Evolutionary conservation across 2,329 filamentous ascomycete genomes (phyloP), one percentile per base, ranked within the genome.

Genomic region (Aureobasidium melanogenum): DNA sequence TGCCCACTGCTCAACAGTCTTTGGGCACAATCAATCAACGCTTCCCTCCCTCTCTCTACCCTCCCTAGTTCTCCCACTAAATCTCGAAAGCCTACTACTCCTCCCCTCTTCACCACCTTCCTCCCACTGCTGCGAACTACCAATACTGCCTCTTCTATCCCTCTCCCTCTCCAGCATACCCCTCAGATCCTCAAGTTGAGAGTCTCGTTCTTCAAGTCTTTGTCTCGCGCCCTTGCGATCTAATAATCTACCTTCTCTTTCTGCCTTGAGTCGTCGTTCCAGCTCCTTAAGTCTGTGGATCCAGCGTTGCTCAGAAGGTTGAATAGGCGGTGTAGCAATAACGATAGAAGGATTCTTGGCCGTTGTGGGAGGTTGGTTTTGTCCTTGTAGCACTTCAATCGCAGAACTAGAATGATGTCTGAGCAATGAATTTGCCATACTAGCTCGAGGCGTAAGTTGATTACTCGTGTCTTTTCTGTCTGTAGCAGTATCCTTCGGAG

Each of bases 191-290:
- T 87, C 82, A 69, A 91, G 91, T 76, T 91, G 87, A 59, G 82
- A 78, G 70, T 86, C 83, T n/a, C 88, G 82, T 64, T 91, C 88
- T 62, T 91, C 87, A 0, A 96, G 76, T 57, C 93, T 80, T 76
- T 91, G 88, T 60, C 89, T 79, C 30, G 93, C 93, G 26, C 91
- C 91, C 51, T 83, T 88, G 3, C 94, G 84, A 75, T 99, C 94
- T 62, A 96, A 79, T 58, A 95, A 79, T 47, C 94, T 79, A 1
- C 87, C 91, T 74, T 97, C 94, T 15, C 94, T 80, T 76, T 99
- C 94, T 48, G 89, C 86, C 73, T 96, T 96, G 19, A 99, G 79
- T 67, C 95, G 85, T 66, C 87, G 83, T 78, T 99, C 94, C 67
- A 97, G 78, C 71, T 97, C 92, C 62, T 90, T 85, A 36, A 97